A percentile compares a stretch with the other conserved stretches of the same genome.
Conservation (phyloP, 768 basidiomycete genomes). For the Cystobasidium ongulense region DNA sequence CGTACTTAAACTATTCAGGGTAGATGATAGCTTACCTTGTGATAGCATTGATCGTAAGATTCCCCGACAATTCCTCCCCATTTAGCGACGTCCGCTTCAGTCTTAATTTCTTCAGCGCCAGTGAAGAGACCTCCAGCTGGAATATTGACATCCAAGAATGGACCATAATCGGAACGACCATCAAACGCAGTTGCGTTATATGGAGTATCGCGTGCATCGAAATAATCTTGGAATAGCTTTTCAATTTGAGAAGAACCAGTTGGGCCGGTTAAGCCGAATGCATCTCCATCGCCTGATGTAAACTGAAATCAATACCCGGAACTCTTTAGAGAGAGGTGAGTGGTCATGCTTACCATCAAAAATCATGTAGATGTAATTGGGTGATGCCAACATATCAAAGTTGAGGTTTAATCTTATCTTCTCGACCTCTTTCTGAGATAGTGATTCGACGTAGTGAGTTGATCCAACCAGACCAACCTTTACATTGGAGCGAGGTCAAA, state of each 20-base stretch:
- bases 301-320: neutral
- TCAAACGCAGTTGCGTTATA: slow-evolving; percentile 6
- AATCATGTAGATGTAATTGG: slow-evolving; percentile 11
- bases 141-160: slow-evolving; percentile 22
- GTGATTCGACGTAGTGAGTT: neutral
- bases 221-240: neutral
- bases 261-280: slow-evolving; percentile 2
- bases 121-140: slow-evolving; percentile 18
- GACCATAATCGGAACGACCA: slow-evolving; percentile 25
- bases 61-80: slow-evolving; percentile 10
- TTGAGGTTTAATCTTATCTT: slow-evolving; percentile 23
- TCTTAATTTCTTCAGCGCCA: slow-evolving; percentile 21
- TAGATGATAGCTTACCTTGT: neutral
- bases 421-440: neutral
- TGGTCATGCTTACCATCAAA: slow-evolving; percentile 11
- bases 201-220: neutral
- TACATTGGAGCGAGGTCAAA: neutral
- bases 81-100: neutral
- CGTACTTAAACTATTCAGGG: too few relatives aligned
- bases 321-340: neutral
- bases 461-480: slow-evolving; percentile 1
- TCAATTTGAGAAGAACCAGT: slow-evolving; percentile 9
- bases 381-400: slow-evolving; percentile 12
- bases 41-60: neutral
- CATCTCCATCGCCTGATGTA: neutral